Evolutionary conservation across 352 stramenopile species (phyloP).

Genomic region (Phytophthora litchii): DNA sequence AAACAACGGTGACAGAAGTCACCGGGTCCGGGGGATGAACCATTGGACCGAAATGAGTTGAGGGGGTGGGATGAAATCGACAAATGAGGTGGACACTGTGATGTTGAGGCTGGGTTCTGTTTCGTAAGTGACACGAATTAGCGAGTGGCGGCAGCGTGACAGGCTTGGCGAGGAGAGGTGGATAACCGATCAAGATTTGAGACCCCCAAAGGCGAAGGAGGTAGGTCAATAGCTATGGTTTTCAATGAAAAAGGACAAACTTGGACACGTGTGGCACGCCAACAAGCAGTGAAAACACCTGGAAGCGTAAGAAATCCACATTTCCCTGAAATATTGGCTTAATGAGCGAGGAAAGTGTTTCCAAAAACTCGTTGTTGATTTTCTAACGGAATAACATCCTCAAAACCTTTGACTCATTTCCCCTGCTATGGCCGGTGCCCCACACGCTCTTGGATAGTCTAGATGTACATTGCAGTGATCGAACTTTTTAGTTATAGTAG

Average conservation of each 20-base stretch:
- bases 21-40: slow-evolving; percentile 29
- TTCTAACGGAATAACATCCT: not conserved
- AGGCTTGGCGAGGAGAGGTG: slow-evolving; percentile 28
- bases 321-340: not conserved
- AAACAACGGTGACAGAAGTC: slow-evolving; percentile 26
- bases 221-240: slow-evolving; percentile 1
- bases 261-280: slow-evolving; percentile 18
- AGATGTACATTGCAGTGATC: slow-evolving; percentile 10
- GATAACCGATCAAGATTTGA: slow-evolving; percentile 45
- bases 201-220: slow-evolving; percentile 5
- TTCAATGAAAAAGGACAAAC: slow-evolving; percentile 28
- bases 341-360: not conserved
- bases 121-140: slow-evolving; percentile 27
- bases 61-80: slow-evolving; percentile 21
- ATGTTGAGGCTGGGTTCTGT: slow-evolving; percentile 26
- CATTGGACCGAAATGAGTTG: slow-evolving; percentile 20
- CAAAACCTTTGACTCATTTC: slow-evolving; percentile 27
- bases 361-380: not conserved
- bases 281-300: slow-evolving; percentile 32
- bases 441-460: slow-evolving; percentile 12
- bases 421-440: slow-evolving; percentile 7
- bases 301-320: slow-evolving; percentile 16
- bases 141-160: slow-evolving; percentile 12
- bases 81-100: slow-evolving; percentile 18
- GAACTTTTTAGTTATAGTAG: slow-evolving; percentile 23